phyloP scores from a whole-genome alignment of 345 rosid genomes.

The Ceriops zippeliana region DNA sequence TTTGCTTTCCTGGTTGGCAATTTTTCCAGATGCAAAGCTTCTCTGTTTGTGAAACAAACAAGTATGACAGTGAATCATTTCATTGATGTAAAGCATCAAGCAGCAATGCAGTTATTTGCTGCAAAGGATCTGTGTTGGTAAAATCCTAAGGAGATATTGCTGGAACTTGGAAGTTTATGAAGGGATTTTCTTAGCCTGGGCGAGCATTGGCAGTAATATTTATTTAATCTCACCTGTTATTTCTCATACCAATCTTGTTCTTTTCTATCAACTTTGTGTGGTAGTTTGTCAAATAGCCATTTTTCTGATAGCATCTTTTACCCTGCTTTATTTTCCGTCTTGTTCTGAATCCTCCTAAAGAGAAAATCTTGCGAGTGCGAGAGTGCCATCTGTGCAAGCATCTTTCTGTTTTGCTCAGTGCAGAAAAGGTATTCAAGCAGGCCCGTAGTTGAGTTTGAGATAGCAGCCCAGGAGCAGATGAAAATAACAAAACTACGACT shows the following conservation, averaged over 20 bases:
- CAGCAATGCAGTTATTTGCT: no score
- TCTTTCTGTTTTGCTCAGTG: not conserved
- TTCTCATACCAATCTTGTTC: not conserved
- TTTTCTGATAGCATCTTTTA: not conserved
- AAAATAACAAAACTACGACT: constrained; percentile 79
- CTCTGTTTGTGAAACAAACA: not conserved
- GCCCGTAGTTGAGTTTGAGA: constrained; percentile 76
- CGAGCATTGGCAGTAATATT: no score
- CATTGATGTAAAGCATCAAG: no score
- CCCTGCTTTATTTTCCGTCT: not conserved
- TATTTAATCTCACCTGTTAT: not conserved
- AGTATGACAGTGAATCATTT: no score
- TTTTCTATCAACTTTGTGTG: not conserved
- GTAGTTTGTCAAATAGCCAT: not conserved
- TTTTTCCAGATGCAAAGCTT: not conserved
- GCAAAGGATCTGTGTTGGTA: no score
- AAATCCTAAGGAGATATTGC: no score
- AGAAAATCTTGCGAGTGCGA: not conserved
- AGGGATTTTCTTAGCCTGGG: no score
- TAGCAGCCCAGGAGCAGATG: constrained; percentile 89
- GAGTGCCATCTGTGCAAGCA: not conserved
- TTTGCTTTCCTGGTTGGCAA: constrained; percentile 1
- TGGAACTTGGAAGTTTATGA: no score
- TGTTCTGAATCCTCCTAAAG: not conserved
- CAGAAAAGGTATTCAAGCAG: constrained; percentile 71